Conservation (phyloP, 805 yeast genomes). For the Yamadazyma sp. region DNA sequence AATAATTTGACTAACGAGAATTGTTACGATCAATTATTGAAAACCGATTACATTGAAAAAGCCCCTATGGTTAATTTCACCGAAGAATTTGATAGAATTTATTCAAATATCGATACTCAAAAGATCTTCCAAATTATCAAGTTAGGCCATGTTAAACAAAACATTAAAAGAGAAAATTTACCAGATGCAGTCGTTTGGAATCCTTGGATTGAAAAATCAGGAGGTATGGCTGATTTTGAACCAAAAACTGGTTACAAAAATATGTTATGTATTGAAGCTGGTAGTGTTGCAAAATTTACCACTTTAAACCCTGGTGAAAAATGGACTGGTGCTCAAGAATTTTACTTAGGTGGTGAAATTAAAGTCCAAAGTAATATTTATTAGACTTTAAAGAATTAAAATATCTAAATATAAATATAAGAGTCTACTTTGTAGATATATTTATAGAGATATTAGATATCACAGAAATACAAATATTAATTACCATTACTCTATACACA, state of each 20-base stretch:
- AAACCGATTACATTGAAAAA: conserved; percentile 60
- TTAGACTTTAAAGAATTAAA: conserved; percentile 8
- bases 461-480: background rate
- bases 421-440: too few species aligned
- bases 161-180: conserved; percentile 61
- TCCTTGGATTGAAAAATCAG: conserved; percentile 88
- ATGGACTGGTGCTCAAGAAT: conserved; percentile 71
- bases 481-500: background rate
- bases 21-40: conserved; percentile 74
- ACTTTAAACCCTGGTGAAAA: conserved; percentile 63
- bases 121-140: conserved; percentile 67
- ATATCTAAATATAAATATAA: background rate
- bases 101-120: conserved; percentile 54
- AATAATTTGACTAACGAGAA: conserved; percentile 71
- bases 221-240: conserved; percentile 80
- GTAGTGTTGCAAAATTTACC: conserved; percentile 71
- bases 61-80: conserved; percentile 71
- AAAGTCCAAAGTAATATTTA: conserved; percentile 53
- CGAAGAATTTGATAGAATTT: conserved; percentile 84
- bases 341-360: conserved; percentile 57
- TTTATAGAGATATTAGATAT: background rate
- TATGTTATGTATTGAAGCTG: conserved; percentile 96
- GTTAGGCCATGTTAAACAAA: conserved; percentile 67
- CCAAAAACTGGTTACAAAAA: conserved; percentile 81
- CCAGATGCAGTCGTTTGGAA: conserved; percentile 90